Conservation (phyloP, 768 basidiomycete species). For the Hysterangium stoloniferum region DNA sequence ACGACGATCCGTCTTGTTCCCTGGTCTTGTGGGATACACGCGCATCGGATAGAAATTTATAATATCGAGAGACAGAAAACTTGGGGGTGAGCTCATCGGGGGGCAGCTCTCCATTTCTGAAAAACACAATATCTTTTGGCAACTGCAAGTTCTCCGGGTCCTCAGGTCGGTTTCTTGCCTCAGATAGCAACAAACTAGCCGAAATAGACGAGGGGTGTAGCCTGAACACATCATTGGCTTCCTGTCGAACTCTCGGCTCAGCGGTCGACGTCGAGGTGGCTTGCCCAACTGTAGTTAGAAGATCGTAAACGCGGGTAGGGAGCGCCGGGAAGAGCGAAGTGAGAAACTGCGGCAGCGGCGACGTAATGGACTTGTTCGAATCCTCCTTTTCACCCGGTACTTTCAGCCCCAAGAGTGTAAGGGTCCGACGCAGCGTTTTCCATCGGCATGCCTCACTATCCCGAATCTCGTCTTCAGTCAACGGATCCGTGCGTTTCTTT, state of each 20-base stretch:
- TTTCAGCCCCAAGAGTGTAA: constrained; percentile 31
- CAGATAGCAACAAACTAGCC: constrained; percentile 23
- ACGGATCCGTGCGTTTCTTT: constrained; percentile 14
- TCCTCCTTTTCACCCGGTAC: constrained; percentile 34
- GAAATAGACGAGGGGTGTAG: constrained; percentile 38
- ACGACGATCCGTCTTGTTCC: constrained; percentile 1
- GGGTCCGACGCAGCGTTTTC: constrained; percentile 27
- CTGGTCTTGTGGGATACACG: not conserved
- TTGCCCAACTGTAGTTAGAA: constrained; percentile 30
- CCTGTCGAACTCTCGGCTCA: constrained; percentile 40
- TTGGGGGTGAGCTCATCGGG: constrained; percentile 46
- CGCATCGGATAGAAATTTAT: not conserved
- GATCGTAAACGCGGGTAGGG: constrained; percentile 29
- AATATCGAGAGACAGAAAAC: constrained; percentile 12
- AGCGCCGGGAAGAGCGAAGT: constrained; percentile 37
- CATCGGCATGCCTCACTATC: constrained; percentile 24
- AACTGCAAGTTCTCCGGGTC: constrained; percentile 1
- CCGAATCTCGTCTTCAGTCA: constrained; percentile 12
- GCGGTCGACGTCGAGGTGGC: constrained; percentile 13
- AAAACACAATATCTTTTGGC: constrained; percentile 49
- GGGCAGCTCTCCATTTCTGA: constrained; percentile 41
- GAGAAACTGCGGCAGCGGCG: constrained; percentile 55
- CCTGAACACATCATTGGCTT: constrained; percentile 63
- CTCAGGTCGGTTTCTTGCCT: constrained; percentile 16
- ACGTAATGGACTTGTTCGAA: constrained; percentile 23